These are phyloP conservation scores for Hypsizygus ulmarius DNA, from an alignment of 1,284 basidiomycete species.

Conservation along the genomic window DNA sequence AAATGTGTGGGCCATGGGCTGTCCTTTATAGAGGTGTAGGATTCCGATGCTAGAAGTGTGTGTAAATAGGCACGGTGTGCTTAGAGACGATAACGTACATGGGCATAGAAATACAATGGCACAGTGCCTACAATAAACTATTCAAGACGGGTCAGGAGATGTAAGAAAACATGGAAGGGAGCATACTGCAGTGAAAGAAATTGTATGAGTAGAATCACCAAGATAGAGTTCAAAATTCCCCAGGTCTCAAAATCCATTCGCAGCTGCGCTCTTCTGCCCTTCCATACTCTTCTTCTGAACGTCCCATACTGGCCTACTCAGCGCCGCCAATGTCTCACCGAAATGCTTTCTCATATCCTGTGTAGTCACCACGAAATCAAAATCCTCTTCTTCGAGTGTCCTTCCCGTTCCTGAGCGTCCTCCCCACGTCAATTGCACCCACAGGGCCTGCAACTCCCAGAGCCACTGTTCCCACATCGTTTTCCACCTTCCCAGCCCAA, in stretches of 20 bases:
- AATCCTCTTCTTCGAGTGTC: conserved; percentile 4
- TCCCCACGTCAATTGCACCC: conserved; percentile 10
- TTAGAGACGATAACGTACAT: too few species aligned
- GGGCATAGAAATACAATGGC: too few species aligned
- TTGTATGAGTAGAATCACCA: too few species aligned
- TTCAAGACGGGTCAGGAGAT: too few species aligned
- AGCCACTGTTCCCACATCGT: neutral
- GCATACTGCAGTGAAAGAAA: too few species aligned
- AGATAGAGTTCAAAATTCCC: too few species aligned
- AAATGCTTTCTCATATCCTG: neutral
- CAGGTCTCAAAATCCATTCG: neutral
- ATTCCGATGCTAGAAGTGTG: too few species aligned
- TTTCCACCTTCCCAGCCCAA: conserved; percentile 11
- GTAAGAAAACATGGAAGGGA: too few species aligned
- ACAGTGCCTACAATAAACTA: too few species aligned
- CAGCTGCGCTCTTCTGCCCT: neutral
- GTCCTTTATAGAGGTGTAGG: too few species aligned
- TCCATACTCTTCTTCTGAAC: neutral
- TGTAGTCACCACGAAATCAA: conserved; percentile 7
- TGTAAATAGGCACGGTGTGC: too few species aligned
- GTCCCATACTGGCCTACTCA: neutral
- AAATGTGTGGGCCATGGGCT: too few species aligned
- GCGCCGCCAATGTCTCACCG: neutral
- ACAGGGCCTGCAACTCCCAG: conserved; percentile 4
- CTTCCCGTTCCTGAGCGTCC: neutral